Evolutionary conservation across 768 basidiomycete species (phyloP).

Genomic region (Coprinopsis marcescibilis): DNA sequence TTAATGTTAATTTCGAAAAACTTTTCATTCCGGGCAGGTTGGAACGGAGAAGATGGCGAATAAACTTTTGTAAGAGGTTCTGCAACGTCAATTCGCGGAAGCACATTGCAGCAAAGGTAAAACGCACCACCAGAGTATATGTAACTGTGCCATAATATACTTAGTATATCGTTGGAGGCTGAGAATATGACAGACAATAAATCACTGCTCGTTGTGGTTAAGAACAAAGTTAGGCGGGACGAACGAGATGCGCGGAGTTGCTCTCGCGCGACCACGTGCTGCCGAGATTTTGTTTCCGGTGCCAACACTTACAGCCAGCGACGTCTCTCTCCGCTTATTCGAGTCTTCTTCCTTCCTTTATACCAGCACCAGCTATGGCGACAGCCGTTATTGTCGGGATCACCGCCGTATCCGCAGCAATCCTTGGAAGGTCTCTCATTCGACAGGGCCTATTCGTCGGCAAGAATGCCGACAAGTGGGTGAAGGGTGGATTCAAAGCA

Average conservation of each 20-base stretch:
- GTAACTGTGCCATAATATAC: too few species aligned
- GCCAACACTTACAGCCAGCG: neutral
- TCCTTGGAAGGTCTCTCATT: slow-evolving; percentile 68
- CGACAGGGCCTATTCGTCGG: slow-evolving; percentile 56
- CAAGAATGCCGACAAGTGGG: slow-evolving; percentile 76
- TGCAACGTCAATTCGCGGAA: too few species aligned
- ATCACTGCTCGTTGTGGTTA: slow-evolving; percentile 1
- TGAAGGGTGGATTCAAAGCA: slow-evolving; percentile 87
- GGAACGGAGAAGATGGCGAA: too few species aligned
- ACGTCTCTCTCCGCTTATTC: neutral
- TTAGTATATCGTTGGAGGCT: too few species aligned
- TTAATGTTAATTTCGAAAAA: too few species aligned
- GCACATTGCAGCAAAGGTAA: too few species aligned
- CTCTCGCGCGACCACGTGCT: slow-evolving; percentile 5
- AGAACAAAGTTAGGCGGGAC: neutral
- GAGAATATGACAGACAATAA: too few species aligned
- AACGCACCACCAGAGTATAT: too few species aligned
- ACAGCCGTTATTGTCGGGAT: slow-evolving; percentile 75
- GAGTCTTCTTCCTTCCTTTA: neutral
- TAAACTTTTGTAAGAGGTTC: too few species aligned
- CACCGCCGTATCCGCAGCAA: slow-evolving; percentile 69
- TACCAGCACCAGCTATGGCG: slow-evolving; percentile 46
- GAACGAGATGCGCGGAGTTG: neutral
- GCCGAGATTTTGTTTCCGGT: slow-evolving; percentile 9
- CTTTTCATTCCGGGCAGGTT: too few species aligned